Conservation (phyloP, 768 basidiomycete species). For the Naganishia friedmannii region DNA sequence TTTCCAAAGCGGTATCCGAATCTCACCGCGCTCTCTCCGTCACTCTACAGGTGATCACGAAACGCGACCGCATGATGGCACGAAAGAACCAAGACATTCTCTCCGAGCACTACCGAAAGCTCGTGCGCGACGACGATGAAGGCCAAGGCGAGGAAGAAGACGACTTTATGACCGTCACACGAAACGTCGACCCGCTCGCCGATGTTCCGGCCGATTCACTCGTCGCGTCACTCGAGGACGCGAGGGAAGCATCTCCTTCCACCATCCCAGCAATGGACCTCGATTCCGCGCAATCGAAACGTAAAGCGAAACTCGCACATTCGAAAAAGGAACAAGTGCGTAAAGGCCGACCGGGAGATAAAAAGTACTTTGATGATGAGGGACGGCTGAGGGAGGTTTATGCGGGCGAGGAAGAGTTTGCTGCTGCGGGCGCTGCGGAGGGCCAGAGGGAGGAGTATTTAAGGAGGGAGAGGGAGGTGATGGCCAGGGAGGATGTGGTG, state of each 20-base stretch:
- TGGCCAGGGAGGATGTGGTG: slow-evolving; percentile 65
- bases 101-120: slow-evolving; percentile 82
- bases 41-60: slow-evolving; percentile 62
- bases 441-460: slow-evolving; percentile 69
- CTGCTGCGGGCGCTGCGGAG: slow-evolving; percentile 61
- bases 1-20: slow-evolving; percentile 18
- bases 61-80: slow-evolving; percentile 97
- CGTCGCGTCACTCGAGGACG: neutral
- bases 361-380: slow-evolving; percentile 85
- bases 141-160: slow-evolving; percentile 45
- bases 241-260: slow-evolving; percentile 18
- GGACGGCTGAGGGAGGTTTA: slow-evolving; percentile 77
- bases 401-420: slow-evolving; percentile 70
- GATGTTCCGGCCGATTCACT: slow-evolving; percentile 35
- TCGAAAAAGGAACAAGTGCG: slow-evolving; percentile 72
- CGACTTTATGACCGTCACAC: slow-evolving; percentile 90
- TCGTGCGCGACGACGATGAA: slow-evolving; percentile 66
- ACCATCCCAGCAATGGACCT: slow-evolving; percentile 43
- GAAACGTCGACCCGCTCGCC: slow-evolving; percentile 75
- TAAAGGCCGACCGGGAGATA: slow-evolving; percentile 62
- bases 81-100: slow-evolving; percentile 91
- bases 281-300: slow-evolving; percentile 62
- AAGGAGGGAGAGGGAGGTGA: slow-evolving; percentile 67
- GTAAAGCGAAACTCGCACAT: slow-evolving; percentile 71
- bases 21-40: neutral